Evolutionary conservation across 371 early-diverging fungal genomes (phyloP).

Genomic region (Mortierella sp.): DNA sequence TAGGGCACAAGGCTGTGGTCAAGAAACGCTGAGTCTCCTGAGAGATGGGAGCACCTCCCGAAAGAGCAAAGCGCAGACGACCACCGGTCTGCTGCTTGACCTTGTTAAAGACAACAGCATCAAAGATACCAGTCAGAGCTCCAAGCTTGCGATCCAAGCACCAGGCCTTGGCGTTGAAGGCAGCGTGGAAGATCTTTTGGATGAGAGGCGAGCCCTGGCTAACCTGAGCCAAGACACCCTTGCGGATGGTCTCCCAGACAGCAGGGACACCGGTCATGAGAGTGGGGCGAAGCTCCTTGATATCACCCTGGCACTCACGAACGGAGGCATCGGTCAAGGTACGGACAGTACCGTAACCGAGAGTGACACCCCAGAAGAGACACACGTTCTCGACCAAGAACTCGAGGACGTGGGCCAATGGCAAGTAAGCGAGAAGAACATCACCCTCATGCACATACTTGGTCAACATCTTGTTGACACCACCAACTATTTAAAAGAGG

Average conservation of each 20-base stretch:
- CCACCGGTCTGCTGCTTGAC: constrained; percentile 95
- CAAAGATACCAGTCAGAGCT: constrained; percentile 72
- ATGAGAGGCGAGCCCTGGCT: constrained; percentile 68
- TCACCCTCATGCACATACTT: constrained; percentile 61
- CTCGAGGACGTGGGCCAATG: constrained; percentile 94
- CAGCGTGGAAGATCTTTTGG: constrained; percentile 79
- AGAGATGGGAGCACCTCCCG: constrained; percentile 96
- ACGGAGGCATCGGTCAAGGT: constrained; percentile 92
- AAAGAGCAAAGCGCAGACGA: constrained; percentile 85
- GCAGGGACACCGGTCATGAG: constrained; percentile 94
- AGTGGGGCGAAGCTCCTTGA: constrained; percentile 91
- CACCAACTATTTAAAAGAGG: constrained; percentile 61
- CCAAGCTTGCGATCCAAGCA: constrained; percentile 60
- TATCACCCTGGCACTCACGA: constrained; percentile 95
- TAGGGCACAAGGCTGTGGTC: constrained; percentile 81
- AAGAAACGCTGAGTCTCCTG: constrained; percentile 88
- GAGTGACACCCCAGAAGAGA: constrained; percentile 77
- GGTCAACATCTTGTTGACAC: constrained; percentile 62
- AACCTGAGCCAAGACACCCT: constrained; percentile 83
- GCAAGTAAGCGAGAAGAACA: constrained; percentile 90
- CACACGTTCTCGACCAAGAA: constrained; percentile 82
- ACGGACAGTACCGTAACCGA: constrained; percentile 92
- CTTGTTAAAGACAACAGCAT: constrained; percentile 89
- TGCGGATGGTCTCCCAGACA: constrained; percentile 94
- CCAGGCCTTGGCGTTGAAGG: constrained; percentile 81